Conservation (phyloP, 352 stramenopile species). For the Globisporangium yorkense region DNA sequence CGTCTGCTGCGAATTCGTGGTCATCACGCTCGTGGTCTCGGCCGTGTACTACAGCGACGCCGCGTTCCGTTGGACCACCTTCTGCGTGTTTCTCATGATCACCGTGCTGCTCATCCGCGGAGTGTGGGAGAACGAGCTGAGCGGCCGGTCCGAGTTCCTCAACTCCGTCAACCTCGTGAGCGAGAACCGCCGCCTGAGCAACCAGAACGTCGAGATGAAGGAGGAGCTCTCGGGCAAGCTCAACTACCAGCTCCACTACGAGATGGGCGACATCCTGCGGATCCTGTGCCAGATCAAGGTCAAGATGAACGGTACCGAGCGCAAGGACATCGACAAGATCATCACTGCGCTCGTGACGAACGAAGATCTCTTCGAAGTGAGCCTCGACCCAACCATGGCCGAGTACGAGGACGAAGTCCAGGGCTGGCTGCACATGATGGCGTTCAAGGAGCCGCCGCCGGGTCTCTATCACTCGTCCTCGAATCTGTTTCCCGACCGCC, state of each 20-base stretch:
- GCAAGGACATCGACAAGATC: conserved; percentile 59
- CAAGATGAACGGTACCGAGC: conserved; percentile 44
- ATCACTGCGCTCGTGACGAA: conserved; percentile 65
- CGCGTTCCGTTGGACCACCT: conserved; percentile 20
- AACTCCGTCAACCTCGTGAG: conserved; percentile 47
- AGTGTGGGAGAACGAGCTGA: conserved; percentile 40
- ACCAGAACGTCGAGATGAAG: conserved; percentile 64
- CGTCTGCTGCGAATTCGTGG: conserved; percentile 30
- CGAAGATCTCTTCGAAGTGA: conserved; percentile 57
- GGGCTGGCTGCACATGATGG: conserved; percentile 71
- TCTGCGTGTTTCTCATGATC: conserved; percentile 29
- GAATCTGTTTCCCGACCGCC: conserved; percentile 5
- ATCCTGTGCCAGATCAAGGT: conserved; percentile 66
- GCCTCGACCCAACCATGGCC: conserved; percentile 39
- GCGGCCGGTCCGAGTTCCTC: conserved; percentile 40
- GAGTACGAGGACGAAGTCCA: conserved; percentile 68
- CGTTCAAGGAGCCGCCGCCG: conserved; percentile 30
- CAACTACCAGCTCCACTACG: conserved; percentile 63
- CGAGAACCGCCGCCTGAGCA: conserved; percentile 52
- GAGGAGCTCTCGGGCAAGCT: conserved; percentile 56
- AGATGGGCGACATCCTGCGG: conserved; percentile 69
- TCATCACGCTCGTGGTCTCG: conserved; percentile 26
- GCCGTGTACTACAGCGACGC: conserved; percentile 15
- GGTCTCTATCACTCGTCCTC: conserved; percentile 9
- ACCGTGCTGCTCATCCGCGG: conserved; percentile 28